A percentile compares a stretch with the other conserved stretches of the same genome.
Evolutionary conservation across 106 monocot genomes (phyloP).

Genomic region (Posidonia australis): DNA sequence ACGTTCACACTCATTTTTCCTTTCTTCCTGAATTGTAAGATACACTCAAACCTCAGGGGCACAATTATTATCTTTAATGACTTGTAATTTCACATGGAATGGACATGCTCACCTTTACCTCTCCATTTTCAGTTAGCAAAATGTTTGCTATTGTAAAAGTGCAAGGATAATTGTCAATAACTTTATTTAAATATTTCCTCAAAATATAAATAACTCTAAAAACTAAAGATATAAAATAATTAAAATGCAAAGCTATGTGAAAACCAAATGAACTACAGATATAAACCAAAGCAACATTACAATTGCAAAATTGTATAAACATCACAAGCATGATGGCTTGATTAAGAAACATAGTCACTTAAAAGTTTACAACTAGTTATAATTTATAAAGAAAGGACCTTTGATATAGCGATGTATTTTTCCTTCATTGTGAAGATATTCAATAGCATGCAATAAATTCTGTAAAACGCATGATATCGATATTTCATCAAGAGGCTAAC

Average conservation of each 20-base stretch:
- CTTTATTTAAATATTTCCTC: no score
- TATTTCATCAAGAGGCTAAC: constrained; percentile 84
- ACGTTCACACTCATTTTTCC: no score
- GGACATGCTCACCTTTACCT: constrained; percentile 65
- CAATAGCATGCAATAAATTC: constrained; percentile 81
- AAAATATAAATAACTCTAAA: not conserved
- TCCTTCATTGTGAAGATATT: constrained; percentile 95
- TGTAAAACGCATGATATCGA: constrained; percentile 88
- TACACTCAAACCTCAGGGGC: no score
- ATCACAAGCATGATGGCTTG: constrained; percentile 3
- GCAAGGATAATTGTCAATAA: not conserved
- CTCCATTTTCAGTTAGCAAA: constrained; percentile 82
- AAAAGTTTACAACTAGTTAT: no score
- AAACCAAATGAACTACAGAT: not conserved
- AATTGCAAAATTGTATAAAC: not conserved
- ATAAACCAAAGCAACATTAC: not conserved
- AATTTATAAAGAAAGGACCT: constrained; percentile 35
- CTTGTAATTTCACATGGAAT: not conserved
- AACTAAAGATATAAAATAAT: not conserved
- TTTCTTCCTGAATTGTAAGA: no score
- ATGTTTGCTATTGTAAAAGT: constrained; percentile 87
- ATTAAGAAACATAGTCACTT: not conserved
- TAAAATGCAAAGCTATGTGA: not conserved
- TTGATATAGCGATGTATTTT: constrained; percentile 97
- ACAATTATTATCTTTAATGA: not conserved